Conservation (phyloP, 768 basidiomycete genomes). For the Nidularia sp. region DNA sequence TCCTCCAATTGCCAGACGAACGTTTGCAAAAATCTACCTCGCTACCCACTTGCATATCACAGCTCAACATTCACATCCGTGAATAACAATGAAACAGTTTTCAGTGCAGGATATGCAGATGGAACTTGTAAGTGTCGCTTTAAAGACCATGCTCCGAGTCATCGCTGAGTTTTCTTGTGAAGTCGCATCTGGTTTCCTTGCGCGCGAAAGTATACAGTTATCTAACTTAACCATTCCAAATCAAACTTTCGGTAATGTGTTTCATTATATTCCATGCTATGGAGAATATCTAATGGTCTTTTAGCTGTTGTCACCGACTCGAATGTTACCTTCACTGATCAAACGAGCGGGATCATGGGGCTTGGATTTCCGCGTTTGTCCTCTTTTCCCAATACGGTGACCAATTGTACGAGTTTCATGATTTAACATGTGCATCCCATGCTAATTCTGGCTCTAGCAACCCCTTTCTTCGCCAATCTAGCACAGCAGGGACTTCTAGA, state of each 20-base stretch:
- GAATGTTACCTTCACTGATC: conserved; percentile 58
- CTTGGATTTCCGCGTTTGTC: conserved; percentile 76
- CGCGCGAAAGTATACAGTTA: conserved; percentile 55
- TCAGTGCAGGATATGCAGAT: conserved; percentile 63
- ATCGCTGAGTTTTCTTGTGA: not conserved
- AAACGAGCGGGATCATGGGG: conserved; percentile 70
- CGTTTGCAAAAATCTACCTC: conserved; percentile 57
- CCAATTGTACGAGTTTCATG: conserved; percentile 40
- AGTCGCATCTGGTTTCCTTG: conserved; percentile 72
- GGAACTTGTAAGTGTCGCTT: conserved; percentile 49
- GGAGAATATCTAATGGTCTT: not conserved
- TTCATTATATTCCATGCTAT: not conserved
- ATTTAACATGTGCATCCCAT: no score
- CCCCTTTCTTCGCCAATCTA: conserved; percentile 63
- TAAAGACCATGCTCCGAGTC: not conserved
- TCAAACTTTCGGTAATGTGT: conserved; percentile 63
- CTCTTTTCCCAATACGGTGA: conserved; percentile 38
- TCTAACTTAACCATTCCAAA: conserved; percentile 55
- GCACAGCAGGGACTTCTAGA: conserved; percentile 60
- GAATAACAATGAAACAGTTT: conserved; percentile 56
- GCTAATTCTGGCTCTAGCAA: conserved; percentile 32
- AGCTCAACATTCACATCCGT: conserved; percentile 64
- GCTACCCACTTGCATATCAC: conserved; percentile 63
- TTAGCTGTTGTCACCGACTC: conserved; percentile 58
- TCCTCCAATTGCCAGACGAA: conserved; percentile 48